Percentiles rank a stretch among this genome's conserved stretches.
These are phyloP conservation scores for Rubus idaeus DNA, from an alignment of 306 rosid genomes.

Conservation along the genomic window DNA sequence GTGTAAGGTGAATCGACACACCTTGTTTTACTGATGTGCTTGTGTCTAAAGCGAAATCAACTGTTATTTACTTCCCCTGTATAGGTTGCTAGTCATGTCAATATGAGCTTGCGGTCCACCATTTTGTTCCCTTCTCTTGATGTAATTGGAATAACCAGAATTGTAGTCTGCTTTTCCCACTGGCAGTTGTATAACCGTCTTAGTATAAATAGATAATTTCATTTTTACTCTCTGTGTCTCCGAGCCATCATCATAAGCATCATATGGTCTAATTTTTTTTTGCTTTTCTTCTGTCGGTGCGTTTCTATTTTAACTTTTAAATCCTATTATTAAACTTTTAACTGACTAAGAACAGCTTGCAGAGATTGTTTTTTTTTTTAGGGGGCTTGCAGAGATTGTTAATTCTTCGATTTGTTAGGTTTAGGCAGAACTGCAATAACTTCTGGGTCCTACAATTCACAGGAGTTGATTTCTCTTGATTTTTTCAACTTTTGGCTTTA, in stretches of 20 bases:
- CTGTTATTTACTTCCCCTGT: slow-evolving; percentile 29
- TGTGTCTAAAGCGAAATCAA: slow-evolving; percentile 18
- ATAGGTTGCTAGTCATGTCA: slow-evolving; percentile 24
- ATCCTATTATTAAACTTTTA: background rate
- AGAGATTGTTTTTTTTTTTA: too few species aligned
- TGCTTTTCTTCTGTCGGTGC: background rate
- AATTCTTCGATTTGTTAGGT: slow-evolving; percentile 9
- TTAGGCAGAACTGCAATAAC: slow-evolving; percentile 15
- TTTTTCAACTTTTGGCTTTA: background rate
- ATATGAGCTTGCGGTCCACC: slow-evolving; percentile 15
- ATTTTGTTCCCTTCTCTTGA: slow-evolving; percentile 11
- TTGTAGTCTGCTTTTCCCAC: background rate
- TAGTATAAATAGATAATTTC: slow-evolving; percentile 8
- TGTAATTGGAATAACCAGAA: slow-evolving; percentile 2
- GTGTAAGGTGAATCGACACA: slow-evolving; percentile 19
- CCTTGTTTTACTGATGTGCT: slow-evolving; percentile 24
- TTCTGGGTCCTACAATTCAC: slow-evolving; percentile 30
- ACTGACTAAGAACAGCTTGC: background rate
- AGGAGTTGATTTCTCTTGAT: background rate
- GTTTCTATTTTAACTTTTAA: background rate
- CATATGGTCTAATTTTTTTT: background rate
- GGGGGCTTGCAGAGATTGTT: background rate
- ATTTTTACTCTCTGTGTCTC: background rate
- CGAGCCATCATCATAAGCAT: slow-evolving; percentile 3
- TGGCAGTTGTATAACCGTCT: slow-evolving; percentile 11